Base-by-base conservation (phyloP, 2,329 filamentous ascomycete species). In the Chaetomiaceae sp. region DNA sequence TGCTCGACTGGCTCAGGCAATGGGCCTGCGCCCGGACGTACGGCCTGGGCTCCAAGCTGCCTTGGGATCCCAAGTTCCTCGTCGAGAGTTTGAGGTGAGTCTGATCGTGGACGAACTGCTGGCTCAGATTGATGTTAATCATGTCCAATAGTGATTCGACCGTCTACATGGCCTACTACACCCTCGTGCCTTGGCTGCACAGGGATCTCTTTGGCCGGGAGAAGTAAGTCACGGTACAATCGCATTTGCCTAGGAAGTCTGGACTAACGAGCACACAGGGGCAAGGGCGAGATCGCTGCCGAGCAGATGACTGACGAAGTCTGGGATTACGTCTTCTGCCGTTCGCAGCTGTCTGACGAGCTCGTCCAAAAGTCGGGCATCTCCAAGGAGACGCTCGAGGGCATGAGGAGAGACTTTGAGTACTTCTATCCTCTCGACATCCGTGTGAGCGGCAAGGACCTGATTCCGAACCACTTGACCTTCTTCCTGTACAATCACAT, bases 391-490 rank as follows among this genome's bases (percentile, higher is more conserved):
- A 81, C 81, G 3, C 77, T 99, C 39, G 81, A 88, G 64, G 79
- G 81, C 35, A 86, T 99, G 86, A 81, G 90, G 54, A 81, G 91
- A 64, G 89, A 95, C 63, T 97, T 97, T 63, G 86, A 93, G 68
- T 99, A 96, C 78, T 97, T 89, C 77, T 99, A 97, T 69, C 93
- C 93, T 35, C 75, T 97, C 45, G 92, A 97, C 64, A 75, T 96
- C 60, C 81, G 90, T 62, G 83, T 87, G 37, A 93, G 87, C 31
- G 93, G 92, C 61, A 97, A 97, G 75, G 92, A 96, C 66, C 75
- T 96, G 57, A 91, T 95, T 60, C 85, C 87, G 56, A 96, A 95
- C 73, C 93, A 97, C 71, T 74, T 99, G 63, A 96, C 90, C 12
- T 96, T 97, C 77, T 93, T 87, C 78, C 78, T 97, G 48, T 97